Percentiles rank a stretch among this genome's conserved stretches.
phyloP scores from a whole-genome alignment of 139 green algal genomes.

The Picocystis salinarum region DNA sequence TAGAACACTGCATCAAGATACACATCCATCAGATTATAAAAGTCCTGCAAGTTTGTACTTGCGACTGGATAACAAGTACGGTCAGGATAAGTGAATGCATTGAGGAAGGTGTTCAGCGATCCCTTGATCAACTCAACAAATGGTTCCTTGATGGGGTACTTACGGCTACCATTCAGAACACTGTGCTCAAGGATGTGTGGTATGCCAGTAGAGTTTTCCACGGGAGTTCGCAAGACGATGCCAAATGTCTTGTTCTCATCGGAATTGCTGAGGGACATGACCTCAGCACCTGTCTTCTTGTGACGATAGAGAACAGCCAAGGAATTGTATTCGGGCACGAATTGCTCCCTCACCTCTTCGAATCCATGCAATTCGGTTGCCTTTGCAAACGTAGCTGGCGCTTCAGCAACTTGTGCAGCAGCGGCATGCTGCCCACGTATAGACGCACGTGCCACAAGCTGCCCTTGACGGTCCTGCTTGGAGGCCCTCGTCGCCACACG shows the following conservation, averaged over 20 bases:
- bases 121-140: slow-evolving; percentile 97
- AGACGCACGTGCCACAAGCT: too few species aligned
- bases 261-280: slow-evolving; percentile 78
- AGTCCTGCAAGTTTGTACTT: slow-evolving; percentile 69
- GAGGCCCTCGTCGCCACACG: too few species aligned
- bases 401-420: too few species aligned
- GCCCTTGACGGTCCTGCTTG: too few species aligned
- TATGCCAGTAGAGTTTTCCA: slow-evolving; percentile 60
- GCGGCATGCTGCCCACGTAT: too few species aligned
- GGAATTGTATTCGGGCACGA: slow-evolving; percentile 66
- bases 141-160: slow-evolving; percentile 76
- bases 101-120: slow-evolving; percentile 94
- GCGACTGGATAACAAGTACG: slow-evolving; percentile 96
- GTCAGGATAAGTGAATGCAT: slow-evolving; percentile 99
- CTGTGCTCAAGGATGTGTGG: slow-evolving; percentile 97
- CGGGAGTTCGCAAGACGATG: slow-evolving; percentile 81
- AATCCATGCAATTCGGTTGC: slow-evolving; percentile 71
- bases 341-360: slow-evolving; percentile 51
- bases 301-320: slow-evolving; percentile 51
- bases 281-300: slow-evolving; percentile 59
- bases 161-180: slow-evolving; percentile 79
- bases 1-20: slow-evolving; percentile 96
- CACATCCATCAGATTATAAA: slow-evolving; percentile 97
- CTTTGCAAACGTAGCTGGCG: too few species aligned
- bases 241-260: slow-evolving; percentile 99